Evolutionary conservation across 2,329 filamentous ascomycete species (phyloP), one percentile per base, ranked within the genome.

Genomic region (Ceratocystis alfenasii): DNA sequence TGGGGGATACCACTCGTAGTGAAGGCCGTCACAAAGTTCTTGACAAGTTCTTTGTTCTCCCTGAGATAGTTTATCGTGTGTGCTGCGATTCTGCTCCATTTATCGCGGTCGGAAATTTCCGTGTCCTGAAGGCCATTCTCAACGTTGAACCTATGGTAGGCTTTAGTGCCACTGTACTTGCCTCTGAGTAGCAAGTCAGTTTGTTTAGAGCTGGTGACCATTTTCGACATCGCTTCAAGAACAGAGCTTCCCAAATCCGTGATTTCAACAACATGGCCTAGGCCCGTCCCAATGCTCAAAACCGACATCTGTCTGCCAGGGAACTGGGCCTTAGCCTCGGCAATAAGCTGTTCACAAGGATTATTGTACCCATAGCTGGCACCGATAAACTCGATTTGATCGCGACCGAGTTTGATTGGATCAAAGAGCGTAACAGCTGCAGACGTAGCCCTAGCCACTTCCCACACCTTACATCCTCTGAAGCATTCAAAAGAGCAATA

Each of bases 311-410:
- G 2, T 3, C 46, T 64, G 53, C 12, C 59, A 8, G 71, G 72
- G 53, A 71, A 74, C 55, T 70, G 68, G 1, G 46, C 53, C 53
- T 66, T 44, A 5, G 73, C 73, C 63, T 74, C 73, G 2, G 69
- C 62, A 6, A 74, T 70, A 12, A 75, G 68, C 1, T 72, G 67
- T 25, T 72, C 69, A 60, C 70, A 70, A 22, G 74, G 73, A 55
- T 75, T 75, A 64, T 74, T 75, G 46, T 71, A 69, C 1, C 72
- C 71, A 22, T 74, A 70, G 0, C 68, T 72, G 1, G 71, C 72
- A 60, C 74, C 73, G 22, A 74, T 68, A 41, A 72, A 74, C 20
- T 72, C 70, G 1, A 72, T 66, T 5, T 64, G 65, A 10, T 72
- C 70, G 8, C 71, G 69, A 30, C 72, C 72, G 8, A 73, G 10